Conservation (phyloP, 2,329 filamentous ascomycete genomes). For the Conoideocrella luteorostrata region DNA sequence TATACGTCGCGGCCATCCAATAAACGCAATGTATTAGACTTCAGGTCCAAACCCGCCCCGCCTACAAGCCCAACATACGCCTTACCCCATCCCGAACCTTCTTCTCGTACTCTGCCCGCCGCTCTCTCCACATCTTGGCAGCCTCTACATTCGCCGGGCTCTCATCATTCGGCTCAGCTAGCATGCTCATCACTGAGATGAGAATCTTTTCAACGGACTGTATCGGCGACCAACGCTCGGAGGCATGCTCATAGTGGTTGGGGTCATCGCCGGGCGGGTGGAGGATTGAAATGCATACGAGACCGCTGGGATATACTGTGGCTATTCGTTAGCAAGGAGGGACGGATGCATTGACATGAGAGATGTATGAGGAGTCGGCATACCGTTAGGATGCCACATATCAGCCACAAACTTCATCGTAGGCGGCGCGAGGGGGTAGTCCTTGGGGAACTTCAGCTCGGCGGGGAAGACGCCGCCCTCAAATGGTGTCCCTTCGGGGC, state of each 20-base stretch:
- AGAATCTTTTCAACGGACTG: slow-evolving; percentile 97
- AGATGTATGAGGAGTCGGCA: slow-evolving; percentile 4
- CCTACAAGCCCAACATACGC: slow-evolving; percentile 65
- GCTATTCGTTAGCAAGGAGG: not conserved
- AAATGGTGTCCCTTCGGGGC: slow-evolving; percentile 91
- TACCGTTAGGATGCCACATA: slow-evolving; percentile 96
- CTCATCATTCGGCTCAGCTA: slow-evolving; percentile 95
- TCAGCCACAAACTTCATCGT: slow-evolving; percentile 94
- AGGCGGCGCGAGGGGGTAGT: slow-evolving; percentile 93
- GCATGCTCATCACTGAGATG: slow-evolving; percentile 96
- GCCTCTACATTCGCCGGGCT: slow-evolving; percentile 94
- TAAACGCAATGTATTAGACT: not conserved
- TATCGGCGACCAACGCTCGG: slow-evolving; percentile 92
- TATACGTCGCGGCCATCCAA: not conserved
- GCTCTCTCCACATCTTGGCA: slow-evolving; percentile 91
- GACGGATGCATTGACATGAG: too few relatives aligned
- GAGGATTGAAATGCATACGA: slow-evolving; percentile 97
- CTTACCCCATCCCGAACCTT: slow-evolving; percentile 79
- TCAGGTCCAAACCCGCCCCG: too few relatives aligned
- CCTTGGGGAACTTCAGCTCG: slow-evolving; percentile 88
- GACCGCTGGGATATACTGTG: slow-evolving; percentile 80
- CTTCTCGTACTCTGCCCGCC: slow-evolving; percentile 75
- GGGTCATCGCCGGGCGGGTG: slow-evolving; percentile 95
- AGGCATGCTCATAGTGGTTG: slow-evolving; percentile 95
- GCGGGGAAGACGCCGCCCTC: slow-evolving; percentile 94